A percentile compares a stretch with the other conserved stretches of the same genome.
Conservation (phyloP, 2,329 filamentous ascomycete species). For the Chaetomium sp. region DNA sequence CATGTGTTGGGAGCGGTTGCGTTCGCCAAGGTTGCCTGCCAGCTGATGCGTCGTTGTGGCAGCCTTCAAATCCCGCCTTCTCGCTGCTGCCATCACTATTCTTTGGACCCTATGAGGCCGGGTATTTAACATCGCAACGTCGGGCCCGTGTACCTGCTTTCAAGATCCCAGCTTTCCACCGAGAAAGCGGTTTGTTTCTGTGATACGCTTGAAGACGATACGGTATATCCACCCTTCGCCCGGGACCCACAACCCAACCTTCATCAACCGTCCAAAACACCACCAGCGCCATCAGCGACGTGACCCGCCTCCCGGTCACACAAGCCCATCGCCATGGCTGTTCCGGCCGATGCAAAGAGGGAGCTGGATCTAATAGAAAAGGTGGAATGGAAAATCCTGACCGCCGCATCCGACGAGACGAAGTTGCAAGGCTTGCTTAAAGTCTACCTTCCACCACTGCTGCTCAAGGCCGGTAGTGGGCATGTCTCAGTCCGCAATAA, state of each 20-base stretch:
- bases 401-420: slow-evolving; percentile 72
- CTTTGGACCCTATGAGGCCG: background rate
- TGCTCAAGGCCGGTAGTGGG: slow-evolving; percentile 81
- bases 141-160: too few relatives aligned
- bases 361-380: slow-evolving; percentile 80
- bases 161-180: too few relatives aligned
- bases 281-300: background rate
- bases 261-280: too few relatives aligned
- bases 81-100: background rate
- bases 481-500: slow-evolving; percentile 75
- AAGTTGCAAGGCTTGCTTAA: slow-evolving; percentile 75
- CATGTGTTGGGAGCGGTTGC: background rate
- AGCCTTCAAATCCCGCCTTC: background rate
- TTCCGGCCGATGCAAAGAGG: slow-evolving; percentile 49
- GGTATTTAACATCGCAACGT: too few relatives aligned
- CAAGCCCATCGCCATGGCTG: slow-evolving; percentile 29
- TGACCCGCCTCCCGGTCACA: background rate
- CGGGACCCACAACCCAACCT: too few relatives aligned
- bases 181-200: too few relatives aligned
- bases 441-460: slow-evolving; percentile 70
- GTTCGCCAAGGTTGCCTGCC: slow-evolving; percentile 7
- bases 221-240: too few relatives aligned
- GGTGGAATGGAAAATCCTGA: slow-evolving; percentile 74
- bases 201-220: too few relatives aligned
- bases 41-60: slow-evolving; percentile 5